phyloP scores from a whole-genome alignment of 805 yeast genomes.

The Maudiozyma saulgeensis region DNA sequence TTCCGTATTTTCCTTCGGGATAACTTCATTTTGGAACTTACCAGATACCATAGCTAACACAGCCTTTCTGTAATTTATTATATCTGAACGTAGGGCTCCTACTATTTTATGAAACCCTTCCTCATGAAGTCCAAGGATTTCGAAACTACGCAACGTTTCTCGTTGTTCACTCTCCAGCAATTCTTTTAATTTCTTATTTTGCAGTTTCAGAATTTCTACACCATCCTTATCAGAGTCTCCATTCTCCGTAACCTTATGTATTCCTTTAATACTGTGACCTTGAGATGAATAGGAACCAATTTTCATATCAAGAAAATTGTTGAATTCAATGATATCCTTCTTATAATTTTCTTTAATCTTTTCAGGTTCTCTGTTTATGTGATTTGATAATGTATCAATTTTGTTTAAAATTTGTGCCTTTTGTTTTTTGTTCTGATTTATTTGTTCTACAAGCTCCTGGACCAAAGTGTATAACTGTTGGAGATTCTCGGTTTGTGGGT shows the following conservation, averaged over 20 bases:
- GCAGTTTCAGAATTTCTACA: neutral
- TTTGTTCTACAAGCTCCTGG: slow-evolving; percentile 10
- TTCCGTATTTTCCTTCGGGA: slow-evolving; percentile 15
- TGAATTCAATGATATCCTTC: slow-evolving; percentile 12
- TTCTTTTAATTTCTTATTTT: neutral
- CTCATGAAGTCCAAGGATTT: slow-evolving; percentile 14
- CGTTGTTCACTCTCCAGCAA: slow-evolving; percentile 6
- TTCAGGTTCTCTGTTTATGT: slow-evolving; percentile 8
- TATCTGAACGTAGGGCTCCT: slow-evolving; percentile 12
- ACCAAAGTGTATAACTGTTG: slow-evolving; percentile 18
- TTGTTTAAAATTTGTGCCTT: slow-evolving; percentile 12
- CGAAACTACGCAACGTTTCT: slow-evolving; percentile 9
- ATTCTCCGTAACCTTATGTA: neutral
- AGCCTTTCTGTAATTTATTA: slow-evolving; percentile 9
- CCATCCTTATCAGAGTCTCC: neutral
- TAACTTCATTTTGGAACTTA: slow-evolving; percentile 9
- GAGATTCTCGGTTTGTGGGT: slow-evolving; percentile 23
- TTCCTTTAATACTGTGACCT: neutral
- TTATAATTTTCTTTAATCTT: slow-evolving; percentile 1
- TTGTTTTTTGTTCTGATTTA: slow-evolving; percentile 14
- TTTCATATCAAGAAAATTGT: slow-evolving; percentile 9
- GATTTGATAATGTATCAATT: slow-evolving; percentile 15
- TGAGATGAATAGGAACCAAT: neutral
- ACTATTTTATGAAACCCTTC: slow-evolving; percentile 13
- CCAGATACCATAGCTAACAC: slow-evolving; percentile 7